A percentile compares a stretch with the other conserved stretches of the same genome.
Conservation (phyloP, 805 yeast genomes). For the Teunomyces gatunensis region DNA sequence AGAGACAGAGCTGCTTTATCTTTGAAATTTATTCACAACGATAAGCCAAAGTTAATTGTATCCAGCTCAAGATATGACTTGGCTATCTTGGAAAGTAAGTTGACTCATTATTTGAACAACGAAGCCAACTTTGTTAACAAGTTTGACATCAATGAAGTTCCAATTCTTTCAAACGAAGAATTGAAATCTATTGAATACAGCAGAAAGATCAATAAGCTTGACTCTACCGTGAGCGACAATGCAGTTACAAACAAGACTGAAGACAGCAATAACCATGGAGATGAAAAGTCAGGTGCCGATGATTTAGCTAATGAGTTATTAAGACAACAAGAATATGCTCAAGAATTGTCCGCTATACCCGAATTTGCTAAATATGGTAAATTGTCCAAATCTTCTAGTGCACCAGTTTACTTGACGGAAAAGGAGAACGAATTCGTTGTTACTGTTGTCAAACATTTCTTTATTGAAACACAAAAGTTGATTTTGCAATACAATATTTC, state of each 20-base stretch:
- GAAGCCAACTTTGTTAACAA: constrained; percentile 49
- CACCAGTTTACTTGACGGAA: constrained; percentile 72
- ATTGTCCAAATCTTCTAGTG: constrained; percentile 65
- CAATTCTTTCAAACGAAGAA: constrained; percentile 66
- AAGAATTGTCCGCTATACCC: constrained; percentile 66
- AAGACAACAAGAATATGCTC: constrained; percentile 63
- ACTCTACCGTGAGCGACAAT: constrained; percentile 18
- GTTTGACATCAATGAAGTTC: constrained; percentile 71
- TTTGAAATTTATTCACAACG: constrained; percentile 54
- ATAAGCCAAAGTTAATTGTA: constrained; percentile 49
- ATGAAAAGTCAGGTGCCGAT: constrained; percentile 16
- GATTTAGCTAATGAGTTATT: constrained; percentile 28
- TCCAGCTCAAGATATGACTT: constrained; percentile 72
- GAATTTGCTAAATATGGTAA: constrained; percentile 74
- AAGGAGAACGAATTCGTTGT: constrained; percentile 92
- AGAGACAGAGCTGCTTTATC: constrained; percentile 95
- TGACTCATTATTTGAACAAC: constrained; percentile 67
- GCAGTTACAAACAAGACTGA: constrained; percentile 15
- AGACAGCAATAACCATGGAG: constrained; percentile 19
- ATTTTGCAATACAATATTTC: constrained; percentile 78
- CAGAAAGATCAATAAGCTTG: constrained; percentile 45
- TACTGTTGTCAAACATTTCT: constrained; percentile 77
- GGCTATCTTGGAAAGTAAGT: constrained; percentile 71
- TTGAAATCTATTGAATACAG: constrained; percentile 60
- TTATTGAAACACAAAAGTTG: constrained; percentile 61